These are phyloP conservation scores for Psidium friedrichsthalianum DNA, from an alignment of 345 rosid species.

Conservation along the genomic window DNA sequence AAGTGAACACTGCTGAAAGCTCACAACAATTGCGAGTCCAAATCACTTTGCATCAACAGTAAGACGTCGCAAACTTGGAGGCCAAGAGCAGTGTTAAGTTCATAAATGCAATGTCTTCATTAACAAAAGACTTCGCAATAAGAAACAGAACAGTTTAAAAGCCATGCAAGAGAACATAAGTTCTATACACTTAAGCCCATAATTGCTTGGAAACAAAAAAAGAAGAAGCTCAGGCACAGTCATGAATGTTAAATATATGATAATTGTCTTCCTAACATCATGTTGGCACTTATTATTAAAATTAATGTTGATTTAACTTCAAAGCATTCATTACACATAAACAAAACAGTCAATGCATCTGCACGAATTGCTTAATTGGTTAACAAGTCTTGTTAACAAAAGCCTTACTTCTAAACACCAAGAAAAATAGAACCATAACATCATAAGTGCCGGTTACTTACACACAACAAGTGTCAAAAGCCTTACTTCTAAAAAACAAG, in stretches of 20 bases:
- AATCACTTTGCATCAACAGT: neutral
- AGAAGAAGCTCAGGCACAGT: neutral
- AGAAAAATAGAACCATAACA: neutral
- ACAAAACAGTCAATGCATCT: neutral
- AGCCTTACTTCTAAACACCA: neutral
- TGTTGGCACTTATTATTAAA: neutral
- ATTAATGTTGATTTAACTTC: neutral
- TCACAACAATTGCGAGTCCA: neutral
- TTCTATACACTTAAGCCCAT: neutral
- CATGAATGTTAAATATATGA: neutral
- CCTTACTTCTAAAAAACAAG: neutral
- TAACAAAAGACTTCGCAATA: neutral
- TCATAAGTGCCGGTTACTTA: conserved; percentile 17
- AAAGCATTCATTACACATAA: neutral
- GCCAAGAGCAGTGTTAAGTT: neutral
- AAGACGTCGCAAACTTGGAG: neutral
- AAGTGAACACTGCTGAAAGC: neutral
- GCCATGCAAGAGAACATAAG: neutral
- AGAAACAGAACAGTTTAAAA: neutral
- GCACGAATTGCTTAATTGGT: neutral
- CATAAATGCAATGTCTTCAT: neutral
- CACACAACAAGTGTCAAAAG: conserved; percentile 69
- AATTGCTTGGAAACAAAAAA: neutral
- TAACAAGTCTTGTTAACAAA: neutral
- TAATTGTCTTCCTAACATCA: neutral